A percentile compares a stretch with the other conserved stretches of the same genome.
Conservation (phyloP, 345 rosid genomes). For the Populus tremula region DNA sequence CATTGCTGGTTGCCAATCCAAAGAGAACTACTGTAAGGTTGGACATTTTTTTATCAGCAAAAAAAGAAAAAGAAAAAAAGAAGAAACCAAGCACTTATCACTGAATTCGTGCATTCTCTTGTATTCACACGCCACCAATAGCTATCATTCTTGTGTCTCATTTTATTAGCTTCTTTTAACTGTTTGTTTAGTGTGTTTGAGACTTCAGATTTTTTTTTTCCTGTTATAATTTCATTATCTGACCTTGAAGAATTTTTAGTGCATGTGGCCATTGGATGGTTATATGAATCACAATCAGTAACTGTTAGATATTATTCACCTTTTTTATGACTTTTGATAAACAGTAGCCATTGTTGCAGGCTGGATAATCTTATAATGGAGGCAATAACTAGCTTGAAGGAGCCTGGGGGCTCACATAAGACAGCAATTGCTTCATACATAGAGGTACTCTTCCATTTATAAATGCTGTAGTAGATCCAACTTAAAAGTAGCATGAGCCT, state of each 20-base stretch:
- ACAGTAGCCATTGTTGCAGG: slow-evolving; percentile 35
- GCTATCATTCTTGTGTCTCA: neutral
- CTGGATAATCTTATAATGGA: slow-evolving; percentile 88
- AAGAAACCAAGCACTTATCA: neutral
- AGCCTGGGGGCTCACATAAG: slow-evolving; percentile 90
- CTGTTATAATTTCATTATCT: neutral
- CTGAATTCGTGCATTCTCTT: neutral
- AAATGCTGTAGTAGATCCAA: neutral
- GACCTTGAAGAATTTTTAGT: neutral
- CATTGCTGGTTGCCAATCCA: slow-evolving; percentile 46
- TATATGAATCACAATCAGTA: neutral
- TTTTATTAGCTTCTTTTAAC: neutral
- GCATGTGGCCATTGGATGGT: neutral
- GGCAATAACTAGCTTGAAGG: slow-evolving; percentile 79
- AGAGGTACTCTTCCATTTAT: slow-evolving; percentile 52
- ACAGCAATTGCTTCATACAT: slow-evolving; percentile 77
- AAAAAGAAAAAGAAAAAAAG: neutral
- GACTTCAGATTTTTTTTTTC: neutral
- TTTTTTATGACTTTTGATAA: neutral
- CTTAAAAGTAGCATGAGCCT: neutral
- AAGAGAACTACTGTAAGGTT: slow-evolving; percentile 77
- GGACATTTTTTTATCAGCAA: slow-evolving; percentile 11
- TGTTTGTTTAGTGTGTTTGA: neutral
- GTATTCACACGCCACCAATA: neutral
- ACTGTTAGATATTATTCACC: neutral